Percentiles rank a stretch among this genome's conserved stretches.
Evolutionary conservation across 2,329 filamentous ascomycete genomes (phyloP).

Genomic region (Penicillium sclerotigenum): DNA sequence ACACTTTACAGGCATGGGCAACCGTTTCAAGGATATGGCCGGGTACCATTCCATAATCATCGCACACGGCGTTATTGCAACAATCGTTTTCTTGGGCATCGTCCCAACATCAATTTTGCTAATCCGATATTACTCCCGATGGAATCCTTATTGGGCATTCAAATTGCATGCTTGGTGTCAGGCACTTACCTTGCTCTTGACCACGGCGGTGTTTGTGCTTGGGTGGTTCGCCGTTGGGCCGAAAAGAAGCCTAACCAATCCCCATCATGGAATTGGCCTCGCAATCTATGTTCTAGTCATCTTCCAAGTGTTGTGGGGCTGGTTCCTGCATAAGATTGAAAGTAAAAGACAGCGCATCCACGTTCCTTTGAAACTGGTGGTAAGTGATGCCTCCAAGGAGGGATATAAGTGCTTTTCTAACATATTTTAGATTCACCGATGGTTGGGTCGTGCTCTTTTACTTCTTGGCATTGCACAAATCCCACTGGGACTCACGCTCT

Average conservation of each 20-base stretch:
- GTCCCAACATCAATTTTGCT: conserved; percentile 60
- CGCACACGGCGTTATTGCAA: conserved; percentile 59
- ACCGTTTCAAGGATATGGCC: conserved; percentile 58
- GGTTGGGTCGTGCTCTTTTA: conserved; percentile 74
- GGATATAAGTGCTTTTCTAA: conserved; percentile 9
- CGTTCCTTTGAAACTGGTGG: conserved; percentile 58
- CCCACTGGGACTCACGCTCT: conserved; percentile 82
- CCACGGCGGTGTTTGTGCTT: conserved; percentile 60
- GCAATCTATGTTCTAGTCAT: conserved; percentile 61
- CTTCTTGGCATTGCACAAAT: conserved; percentile 83
- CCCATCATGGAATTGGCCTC: conserved; percentile 64
- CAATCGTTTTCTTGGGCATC: conserved; percentile 59
- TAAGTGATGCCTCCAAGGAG: conserved; percentile 27
- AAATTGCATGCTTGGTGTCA: conserved; percentile 63
- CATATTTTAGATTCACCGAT: conserved; percentile 74
- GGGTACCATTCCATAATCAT: conserved; percentile 58
- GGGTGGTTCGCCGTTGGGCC: conserved; percentile 64
- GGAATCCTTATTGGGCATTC: conserved; percentile 53
- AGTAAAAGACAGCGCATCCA: conserved; percentile 53
- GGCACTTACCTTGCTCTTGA: conserved; percentile 57
- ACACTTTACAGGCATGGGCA: conserved; percentile 58
- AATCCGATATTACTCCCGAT: conserved; percentile 58
- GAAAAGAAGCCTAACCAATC: conserved; percentile 59
- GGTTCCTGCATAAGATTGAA: conserved; percentile 53
- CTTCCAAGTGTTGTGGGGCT: conserved; percentile 58